Evolutionary conservation across 2,329 filamentous ascomycete genomes (phyloP).

Genomic region (Geosmithia morbida): DNA sequence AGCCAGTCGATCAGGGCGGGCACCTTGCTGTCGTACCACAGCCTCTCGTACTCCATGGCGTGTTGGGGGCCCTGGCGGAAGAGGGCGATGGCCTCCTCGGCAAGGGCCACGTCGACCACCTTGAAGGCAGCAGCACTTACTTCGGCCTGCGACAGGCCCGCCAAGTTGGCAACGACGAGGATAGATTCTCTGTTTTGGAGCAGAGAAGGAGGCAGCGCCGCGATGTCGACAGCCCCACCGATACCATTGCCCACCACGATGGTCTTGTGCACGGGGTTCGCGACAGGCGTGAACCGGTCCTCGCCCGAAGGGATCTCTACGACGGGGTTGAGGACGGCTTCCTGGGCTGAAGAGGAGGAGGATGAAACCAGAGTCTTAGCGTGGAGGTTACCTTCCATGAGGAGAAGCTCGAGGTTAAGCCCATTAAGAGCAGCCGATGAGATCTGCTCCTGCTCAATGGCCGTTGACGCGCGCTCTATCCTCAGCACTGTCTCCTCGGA

Average conservation of each 20-base stretch:
- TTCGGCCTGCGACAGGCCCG: slow-evolving; percentile 22
- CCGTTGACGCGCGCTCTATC: slow-evolving; percentile 17
- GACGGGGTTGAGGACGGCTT: slow-evolving; percentile 60
- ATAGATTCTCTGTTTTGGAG: slow-evolving; percentile 25
- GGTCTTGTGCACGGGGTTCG: slow-evolving; percentile 73
- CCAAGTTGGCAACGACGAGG: slow-evolving; percentile 43
- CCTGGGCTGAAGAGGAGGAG: slow-evolving; percentile 23
- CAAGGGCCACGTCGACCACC: slow-evolving; percentile 49
- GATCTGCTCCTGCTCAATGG: slow-evolving; percentile 42
- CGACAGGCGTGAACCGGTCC: slow-evolving; percentile 50
- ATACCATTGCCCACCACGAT: slow-evolving; percentile 63
- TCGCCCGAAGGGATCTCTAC: slow-evolving; percentile 56
- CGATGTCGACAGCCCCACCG: slow-evolving; percentile 44
- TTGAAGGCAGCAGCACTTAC: slow-evolving; percentile 29
- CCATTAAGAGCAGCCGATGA: slow-evolving; percentile 47
- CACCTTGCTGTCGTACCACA: slow-evolving; percentile 62
- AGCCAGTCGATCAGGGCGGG: slow-evolving; percentile 54
- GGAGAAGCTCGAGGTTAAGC: slow-evolving; percentile 49
- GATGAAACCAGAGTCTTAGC: neutral
- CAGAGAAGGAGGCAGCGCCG: slow-evolving; percentile 28
- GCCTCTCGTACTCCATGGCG: slow-evolving; percentile 55
- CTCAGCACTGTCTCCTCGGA: slow-evolving; percentile 14
- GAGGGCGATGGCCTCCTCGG: slow-evolving; percentile 44
- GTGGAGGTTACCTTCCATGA: slow-evolving; percentile 34
- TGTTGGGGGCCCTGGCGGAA: slow-evolving; percentile 59